These are phyloP conservation scores for Pseudozyma pruni DNA, from an alignment of 1,284 basidiomycete genomes.

Conservation along the genomic window DNA sequence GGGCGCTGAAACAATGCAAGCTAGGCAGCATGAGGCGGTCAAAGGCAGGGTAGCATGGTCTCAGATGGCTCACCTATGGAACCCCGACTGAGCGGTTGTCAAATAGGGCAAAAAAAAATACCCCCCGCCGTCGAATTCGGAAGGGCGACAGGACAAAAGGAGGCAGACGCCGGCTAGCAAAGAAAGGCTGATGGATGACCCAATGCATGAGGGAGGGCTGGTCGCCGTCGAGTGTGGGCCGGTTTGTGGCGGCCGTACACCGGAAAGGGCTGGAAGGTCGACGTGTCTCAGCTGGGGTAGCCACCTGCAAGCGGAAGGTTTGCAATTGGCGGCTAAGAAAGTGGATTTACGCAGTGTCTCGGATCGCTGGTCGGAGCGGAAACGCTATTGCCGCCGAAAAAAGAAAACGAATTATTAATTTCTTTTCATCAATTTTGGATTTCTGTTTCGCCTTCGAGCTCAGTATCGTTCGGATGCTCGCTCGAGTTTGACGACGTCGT, in stretches of 20 bases:
- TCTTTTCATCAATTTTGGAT: not conserved
- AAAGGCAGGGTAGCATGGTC: too few relatives aligned
- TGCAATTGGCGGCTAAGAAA: not conserved
- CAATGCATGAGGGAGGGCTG: too few relatives aligned
- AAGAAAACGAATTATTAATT: too few relatives aligned
- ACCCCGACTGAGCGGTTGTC: slow-evolving; percentile 7
- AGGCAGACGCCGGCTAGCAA: too few relatives aligned
- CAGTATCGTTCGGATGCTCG: too few relatives aligned
- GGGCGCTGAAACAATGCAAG: not conserved
- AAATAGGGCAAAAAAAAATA: slow-evolving; percentile 7
- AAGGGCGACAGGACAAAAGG: not conserved
- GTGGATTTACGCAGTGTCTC: slow-evolving; percentile 8
- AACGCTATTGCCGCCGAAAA: too few relatives aligned
- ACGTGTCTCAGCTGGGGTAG: slow-evolving; percentile 14
- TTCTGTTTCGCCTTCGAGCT: too few relatives aligned
- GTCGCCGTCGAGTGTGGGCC: too few relatives aligned
- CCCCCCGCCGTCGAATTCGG: not conserved
- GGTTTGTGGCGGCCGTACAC: too few relatives aligned
- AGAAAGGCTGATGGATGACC: too few relatives aligned
- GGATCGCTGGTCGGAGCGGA: slow-evolving; percentile 15
- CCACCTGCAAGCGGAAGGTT: slow-evolving; percentile 13
- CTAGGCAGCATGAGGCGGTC: not conserved
- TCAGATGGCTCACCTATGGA: not conserved
- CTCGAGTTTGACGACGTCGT: too few relatives aligned
- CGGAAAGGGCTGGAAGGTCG: slow-evolving; percentile 1